Evolutionary conservation across 768 basidiomycete species (phyloP), one percentile per base, ranked within the genome.

Genomic region (Exsudoporus frostii): DNA sequence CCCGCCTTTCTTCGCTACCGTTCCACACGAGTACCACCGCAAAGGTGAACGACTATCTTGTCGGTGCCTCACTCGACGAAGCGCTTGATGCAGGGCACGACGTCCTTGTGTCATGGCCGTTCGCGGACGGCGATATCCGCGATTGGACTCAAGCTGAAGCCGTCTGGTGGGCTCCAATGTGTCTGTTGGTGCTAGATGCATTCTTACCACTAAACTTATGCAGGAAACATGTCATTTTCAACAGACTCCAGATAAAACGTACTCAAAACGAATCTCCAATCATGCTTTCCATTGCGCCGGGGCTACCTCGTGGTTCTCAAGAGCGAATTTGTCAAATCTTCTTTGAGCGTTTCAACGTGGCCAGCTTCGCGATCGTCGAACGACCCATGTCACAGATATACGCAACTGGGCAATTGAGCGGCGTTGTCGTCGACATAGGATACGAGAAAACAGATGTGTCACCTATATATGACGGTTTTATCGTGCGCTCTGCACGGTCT

Each of bases 321-420:
- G 90, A 94, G 65, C 78, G 78, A 40, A 79, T 88, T 61, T 88
- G 86, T 61, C 91, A 88, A 63, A 78, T 90, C 36, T 91, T 95
- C 72, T 97, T 97, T 62, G 93, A 96, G 65, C 86, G 90, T 24
- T 90, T 95, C 80, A 93, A 94, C 65, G 86, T 88, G 25, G 86
- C 94, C 9, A 90, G 85, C 15, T 82, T 95, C 58, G 80, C 81
- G 50, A 77, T 94, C 59, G 75, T 93, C 45, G 88, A 94, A 51
- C 88, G 92, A 1, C 87, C 93, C 20, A 80, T 93, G 69, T 82
- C 90, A 9, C 90, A 93, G 59, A 73, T 95, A 40, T 95, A 90
- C 69, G 83, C 92, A 20, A 81, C 81, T 15, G 86, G 85, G 58
- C 77, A 77, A 50, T 76, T 90, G 53, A 82, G 72, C 50, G 91